phyloP scores from a whole-genome alignment of 2,329 filamentous ascomycete genomes.

The Apiospora koreana region DNA sequence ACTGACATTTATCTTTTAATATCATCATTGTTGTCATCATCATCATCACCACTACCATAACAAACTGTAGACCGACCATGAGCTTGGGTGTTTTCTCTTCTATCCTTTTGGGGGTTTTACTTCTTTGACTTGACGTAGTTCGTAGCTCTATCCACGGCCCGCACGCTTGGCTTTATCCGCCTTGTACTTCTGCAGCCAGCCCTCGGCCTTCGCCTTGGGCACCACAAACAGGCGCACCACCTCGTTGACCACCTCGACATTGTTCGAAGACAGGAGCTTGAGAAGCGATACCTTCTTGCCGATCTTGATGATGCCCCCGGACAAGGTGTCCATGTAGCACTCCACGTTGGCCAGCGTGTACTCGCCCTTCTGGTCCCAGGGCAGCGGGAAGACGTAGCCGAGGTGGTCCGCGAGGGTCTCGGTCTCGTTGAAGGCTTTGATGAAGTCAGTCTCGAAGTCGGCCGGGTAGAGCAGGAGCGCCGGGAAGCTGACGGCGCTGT shows the following conservation, averaged over 20 bases:
- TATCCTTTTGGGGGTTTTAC: conserved; percentile 13
- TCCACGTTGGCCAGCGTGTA: conserved; percentile 72
- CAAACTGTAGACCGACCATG: not conserved
- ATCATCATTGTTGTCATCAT: not conserved
- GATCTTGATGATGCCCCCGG: conserved; percentile 82
- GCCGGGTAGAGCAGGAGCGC: conserved; percentile 83
- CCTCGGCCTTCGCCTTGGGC: conserved; percentile 66
- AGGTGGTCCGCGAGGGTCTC: conserved; percentile 77
- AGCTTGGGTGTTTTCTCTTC: not conserved
- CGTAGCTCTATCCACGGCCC: conserved; percentile 21
- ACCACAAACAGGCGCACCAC: conserved; percentile 82
- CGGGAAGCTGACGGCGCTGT: conserved; percentile 73
- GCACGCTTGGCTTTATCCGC: conserved; percentile 61
- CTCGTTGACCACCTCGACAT: conserved; percentile 85
- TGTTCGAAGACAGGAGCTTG: conserved; percentile 73
- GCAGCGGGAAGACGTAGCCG: conserved; percentile 80
- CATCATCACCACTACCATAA: not conserved
- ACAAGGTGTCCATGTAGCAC: conserved; percentile 83
- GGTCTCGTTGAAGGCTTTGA: conserved; percentile 82
- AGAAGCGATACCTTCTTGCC: conserved; percentile 81
- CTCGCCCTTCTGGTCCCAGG: conserved; percentile 74
- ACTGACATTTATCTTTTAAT: not conserved
- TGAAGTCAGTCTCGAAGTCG: conserved; percentile 81
- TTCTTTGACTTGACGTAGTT: conserved; percentile 7
- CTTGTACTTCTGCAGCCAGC: conserved; percentile 88